Conservation (phyloP, 1,284 basidiomycete genomes). For the Phenoliferia sp. region DNA sequence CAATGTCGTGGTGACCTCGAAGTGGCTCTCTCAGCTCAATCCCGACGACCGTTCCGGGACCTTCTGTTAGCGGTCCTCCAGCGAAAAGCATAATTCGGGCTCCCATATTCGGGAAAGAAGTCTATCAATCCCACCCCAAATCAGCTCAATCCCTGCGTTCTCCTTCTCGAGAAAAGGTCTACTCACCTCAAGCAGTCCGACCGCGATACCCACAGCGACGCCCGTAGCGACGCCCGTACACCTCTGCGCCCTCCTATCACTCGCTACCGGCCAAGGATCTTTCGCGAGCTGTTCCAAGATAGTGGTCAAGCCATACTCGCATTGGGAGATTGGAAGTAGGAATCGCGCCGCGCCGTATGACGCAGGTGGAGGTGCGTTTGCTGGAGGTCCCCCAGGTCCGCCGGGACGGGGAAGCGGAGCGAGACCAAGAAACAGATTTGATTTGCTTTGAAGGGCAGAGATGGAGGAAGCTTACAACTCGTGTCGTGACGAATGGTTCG, state of each 20-base stretch:
- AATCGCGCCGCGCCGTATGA: constrained; percentile 86
- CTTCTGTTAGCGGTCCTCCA: constrained; percentile 94
- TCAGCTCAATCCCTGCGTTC: background rate
- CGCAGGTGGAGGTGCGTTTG: constrained; percentile 67
- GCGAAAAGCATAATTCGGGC: constrained; percentile 94
- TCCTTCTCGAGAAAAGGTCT: background rate
- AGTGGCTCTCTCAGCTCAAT: constrained; percentile 97
- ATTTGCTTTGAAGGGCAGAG: constrained; percentile 96
- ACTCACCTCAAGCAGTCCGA: constrained; percentile 80
- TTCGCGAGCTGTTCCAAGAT: constrained; percentile 84
- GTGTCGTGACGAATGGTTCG: too few species aligned
- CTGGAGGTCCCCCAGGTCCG: constrained; percentile 48
- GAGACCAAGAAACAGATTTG: constrained; percentile 95
- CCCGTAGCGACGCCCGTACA: constrained; percentile 94
- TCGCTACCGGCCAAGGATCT: constrained; percentile 97
- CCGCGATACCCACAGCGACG: too few species aligned
- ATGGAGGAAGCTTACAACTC: too few species aligned
- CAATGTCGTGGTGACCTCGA: constrained; percentile 98
- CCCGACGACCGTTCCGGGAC: constrained; percentile 92
- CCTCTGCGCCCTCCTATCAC: constrained; percentile 88
- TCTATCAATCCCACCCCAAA: constrained; percentile 47
- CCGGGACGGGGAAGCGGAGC: constrained; percentile 56
- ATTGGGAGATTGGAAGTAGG: constrained; percentile 85
- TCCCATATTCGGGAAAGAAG: constrained; percentile 92
- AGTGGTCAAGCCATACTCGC: constrained; percentile 93